phyloP scores from a whole-genome alignment of 305 asterid genomes.

The Solanum hybrid region DNA sequence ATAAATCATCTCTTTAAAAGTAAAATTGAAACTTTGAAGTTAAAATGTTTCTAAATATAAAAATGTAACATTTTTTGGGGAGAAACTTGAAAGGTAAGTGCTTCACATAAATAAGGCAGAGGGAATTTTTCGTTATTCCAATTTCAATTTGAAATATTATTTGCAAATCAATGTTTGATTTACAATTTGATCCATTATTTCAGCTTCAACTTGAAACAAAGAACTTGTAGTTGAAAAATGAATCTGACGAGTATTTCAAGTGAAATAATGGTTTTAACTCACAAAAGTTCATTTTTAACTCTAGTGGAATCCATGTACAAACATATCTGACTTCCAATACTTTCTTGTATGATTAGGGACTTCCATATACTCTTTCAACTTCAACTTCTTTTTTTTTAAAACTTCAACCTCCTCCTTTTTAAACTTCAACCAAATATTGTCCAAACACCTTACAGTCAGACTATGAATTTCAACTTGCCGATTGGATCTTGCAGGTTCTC shows the following conservation, averaged over 20 bases:
- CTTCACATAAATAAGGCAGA: not conserved
- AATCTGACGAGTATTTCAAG: not conserved
- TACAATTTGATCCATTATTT: not conserved
- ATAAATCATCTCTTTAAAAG: not conserved
- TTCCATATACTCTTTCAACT: not conserved
- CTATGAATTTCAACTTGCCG: not conserved
- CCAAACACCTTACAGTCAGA: not conserved
- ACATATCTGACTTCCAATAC: not conserved
- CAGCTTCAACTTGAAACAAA: not conserved
- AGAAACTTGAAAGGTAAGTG: not conserved
- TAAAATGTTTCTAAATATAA: not conserved
- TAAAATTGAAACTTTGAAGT: not conserved
- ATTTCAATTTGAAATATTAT: not conserved
- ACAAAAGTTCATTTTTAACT: not conserved
- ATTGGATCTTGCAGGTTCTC: not conserved
- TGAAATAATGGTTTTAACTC: not conserved
- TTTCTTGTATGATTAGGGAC: not conserved
- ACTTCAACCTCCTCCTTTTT: not conserved
- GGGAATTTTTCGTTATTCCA: not conserved
- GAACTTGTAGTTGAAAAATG: not conserved
- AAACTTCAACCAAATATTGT: not conserved
- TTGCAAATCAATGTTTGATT: not conserved
- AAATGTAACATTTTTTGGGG: not conserved
- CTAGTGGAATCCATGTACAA: not conserved
- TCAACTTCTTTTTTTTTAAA: not conserved